phyloP scores from a whole-genome alignment of 1,284 basidiomycete species.

The Trichosporon sp. region DNA sequence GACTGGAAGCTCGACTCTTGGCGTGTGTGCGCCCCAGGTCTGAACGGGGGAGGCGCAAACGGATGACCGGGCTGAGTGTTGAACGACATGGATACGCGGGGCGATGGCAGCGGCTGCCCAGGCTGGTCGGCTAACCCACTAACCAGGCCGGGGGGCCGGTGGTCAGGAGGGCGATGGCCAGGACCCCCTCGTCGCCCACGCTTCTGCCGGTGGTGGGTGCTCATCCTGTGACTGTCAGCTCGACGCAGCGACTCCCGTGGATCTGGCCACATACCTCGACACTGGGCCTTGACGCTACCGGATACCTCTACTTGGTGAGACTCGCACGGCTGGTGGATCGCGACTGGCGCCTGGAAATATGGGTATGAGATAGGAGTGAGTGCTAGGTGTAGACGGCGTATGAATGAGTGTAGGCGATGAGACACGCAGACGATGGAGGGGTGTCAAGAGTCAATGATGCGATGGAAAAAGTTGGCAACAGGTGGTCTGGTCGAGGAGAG shows the following conservation, averaged over 20 bases:
- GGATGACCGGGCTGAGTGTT: neutral
- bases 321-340: neutral
- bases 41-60: neutral
- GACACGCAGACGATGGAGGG: neutral
- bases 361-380: neutral
- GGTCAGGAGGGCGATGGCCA: neutral
- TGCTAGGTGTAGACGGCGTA: neutral
- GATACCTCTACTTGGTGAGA: neutral
- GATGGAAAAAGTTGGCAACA: neutral
- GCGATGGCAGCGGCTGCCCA: neutral
- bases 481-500: neutral
- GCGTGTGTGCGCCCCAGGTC: conserved; percentile 4
- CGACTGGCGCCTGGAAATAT: neutral
- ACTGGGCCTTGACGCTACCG: neutral
- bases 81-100: conserved; percentile 3
- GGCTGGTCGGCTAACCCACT: neutral
- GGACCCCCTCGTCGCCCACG: neutral
- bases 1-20: conserved; percentile 9
- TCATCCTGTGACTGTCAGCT: conserved; percentile 2
- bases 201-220: conserved; percentile 1
- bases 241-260: neutral
- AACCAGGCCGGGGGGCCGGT: neutral
- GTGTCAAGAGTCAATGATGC: neutral
- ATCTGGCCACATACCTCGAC: neutral
- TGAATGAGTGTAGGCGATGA: neutral